Evolutionary conservation across 352 stramenopile genomes (phyloP).

Genomic region (Pythium brachiatum): DNA sequence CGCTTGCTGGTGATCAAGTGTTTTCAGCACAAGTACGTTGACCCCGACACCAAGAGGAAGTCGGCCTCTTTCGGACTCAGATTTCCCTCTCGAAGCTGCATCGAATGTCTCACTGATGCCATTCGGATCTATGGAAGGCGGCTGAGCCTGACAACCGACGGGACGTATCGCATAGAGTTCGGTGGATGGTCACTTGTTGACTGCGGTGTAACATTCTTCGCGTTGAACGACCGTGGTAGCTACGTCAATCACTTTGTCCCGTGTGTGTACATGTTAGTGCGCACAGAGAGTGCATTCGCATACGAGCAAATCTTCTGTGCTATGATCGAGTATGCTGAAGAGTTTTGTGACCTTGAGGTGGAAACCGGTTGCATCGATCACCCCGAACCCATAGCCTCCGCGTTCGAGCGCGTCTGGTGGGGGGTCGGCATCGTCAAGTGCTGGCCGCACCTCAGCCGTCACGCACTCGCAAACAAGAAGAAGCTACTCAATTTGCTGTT

Average conservation of each 20-base stretch:
- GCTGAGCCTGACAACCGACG: slow-evolving; percentile 4
- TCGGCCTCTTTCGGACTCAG: not conserved
- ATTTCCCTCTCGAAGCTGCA: not conserved
- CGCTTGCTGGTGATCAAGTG: not conserved
- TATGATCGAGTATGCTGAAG: not conserved
- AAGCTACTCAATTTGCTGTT: not conserved
- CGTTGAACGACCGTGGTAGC: not conserved
- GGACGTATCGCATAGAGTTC: slow-evolving; percentile 16
- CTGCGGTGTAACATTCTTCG: not conserved
- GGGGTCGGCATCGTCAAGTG: not conserved
- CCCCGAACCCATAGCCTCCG: not conserved
- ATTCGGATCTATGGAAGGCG: not conserved
- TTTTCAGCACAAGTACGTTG: not conserved
- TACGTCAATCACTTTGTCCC: slow-evolving; percentile 3
- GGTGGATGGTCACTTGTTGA: slow-evolving; percentile 13
- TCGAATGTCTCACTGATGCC: not conserved
- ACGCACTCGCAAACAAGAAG: not conserved
- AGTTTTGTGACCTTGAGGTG: not conserved
- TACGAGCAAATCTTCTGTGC: slow-evolving; percentile 5
- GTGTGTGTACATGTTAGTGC: slow-evolving; percentile 12
- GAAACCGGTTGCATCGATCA: slow-evolving; percentile 5
- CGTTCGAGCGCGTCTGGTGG: not conserved
- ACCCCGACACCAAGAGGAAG: not conserved
- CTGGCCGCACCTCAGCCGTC: slow-evolving; percentile 1
- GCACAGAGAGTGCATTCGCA: not conserved